Evolutionary conservation across 176 grass and related monocot species (phyloP), one percentile per base, ranked within the genome.

Genomic region (Zoysia japonica): DNA sequence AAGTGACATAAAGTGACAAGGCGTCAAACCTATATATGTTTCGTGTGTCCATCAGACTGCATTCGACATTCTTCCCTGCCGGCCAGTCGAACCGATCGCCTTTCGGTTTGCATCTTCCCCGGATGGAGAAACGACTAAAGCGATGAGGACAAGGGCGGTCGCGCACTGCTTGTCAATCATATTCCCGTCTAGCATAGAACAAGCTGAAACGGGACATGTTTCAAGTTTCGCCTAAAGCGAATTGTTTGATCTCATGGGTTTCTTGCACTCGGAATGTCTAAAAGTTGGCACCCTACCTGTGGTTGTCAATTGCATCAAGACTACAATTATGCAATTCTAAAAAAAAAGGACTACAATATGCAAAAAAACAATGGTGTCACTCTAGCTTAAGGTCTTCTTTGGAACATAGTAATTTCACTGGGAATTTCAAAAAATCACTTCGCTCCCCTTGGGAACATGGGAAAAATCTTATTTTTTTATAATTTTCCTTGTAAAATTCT

Each of bases 71-170:
- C 62, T 67, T 6, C 5, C 11, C 28, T 7, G 1, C 0, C 53
- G 1, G 12, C 1, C 70, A 16, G 55, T 55, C 37, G 40, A 44
- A 9, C 48, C 36, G 2, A 20, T 6, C 4, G 68, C 46, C 68
- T 73, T 73, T 53, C 1, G 17, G 28, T 44, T 28, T 55, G 70
- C 60, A 82, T 75, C 61, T 83, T 82, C 74, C 71, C 12, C 48
- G 9, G 71, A 37, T 14, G 80, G 61, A 67, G 70, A 49, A 57
- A 39, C 14, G 71, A 14, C 61, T 72, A 83, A 9, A 15, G 14
- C 15, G 47, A 47, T 39, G 63, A 75, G 81, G 81, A 83, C 81
- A 59, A 45, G 12, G 15, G n/a, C 14, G 19, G 66, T 51, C 43
- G 39, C 3, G 16, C 35, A 63, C 16, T 59, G 19, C 2, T 45